Base-by-base conservation (phyloP, 495 filamentous ascomycete genomes). In the Penicillium flavigenum region DNA sequence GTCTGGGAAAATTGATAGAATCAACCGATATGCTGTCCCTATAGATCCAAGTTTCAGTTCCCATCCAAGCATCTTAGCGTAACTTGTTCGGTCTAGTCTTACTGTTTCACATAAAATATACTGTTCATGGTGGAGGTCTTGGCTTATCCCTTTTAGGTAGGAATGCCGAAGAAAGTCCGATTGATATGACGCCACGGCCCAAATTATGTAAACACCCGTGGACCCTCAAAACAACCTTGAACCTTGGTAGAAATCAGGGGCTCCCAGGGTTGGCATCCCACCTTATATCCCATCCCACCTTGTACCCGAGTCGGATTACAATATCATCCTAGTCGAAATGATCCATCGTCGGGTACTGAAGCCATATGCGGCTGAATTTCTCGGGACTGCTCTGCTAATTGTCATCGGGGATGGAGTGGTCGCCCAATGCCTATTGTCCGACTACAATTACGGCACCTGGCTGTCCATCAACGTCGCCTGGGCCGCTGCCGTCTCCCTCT, bases 381-480 rank as follows among this genome's bases (percentile, higher is more conserved):
- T 73, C 19, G 71, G 71, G 0, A 71, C 68, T 4, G 68, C 66
- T 22, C 64, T 73, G 14, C 58, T 73, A 2, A 71, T 73, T n/a
- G 66, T 71, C 43, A 65, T 73, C 17, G 71, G 71, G 14, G 71
- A 73, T 57, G 71, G 71, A 16, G 71, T 73, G 0, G 71, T 73
- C 54, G 71, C 71, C 10, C 71, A 73, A 53, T 63, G 63, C 39
- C 48, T 73, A 32, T 60, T 73, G 20, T 73, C 71, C 29, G 66
- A 73, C 43, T 73, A 71, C 58, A 62, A 65, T 17, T 73, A 73
- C 53, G 71, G 71, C 47, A 73, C 71, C 57, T 73, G 71, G 71
- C 43, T 73, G 19, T 73, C 71, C 27, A 73, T 73, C 58, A 73
- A 73, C 54, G 36, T 73, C 7, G 66, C 71, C 38, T 73, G 71